phyloP scores from a whole-genome alignment of 2,329 filamentous ascomycete genomes.

The Talaromyces amestolkiae region DNA sequence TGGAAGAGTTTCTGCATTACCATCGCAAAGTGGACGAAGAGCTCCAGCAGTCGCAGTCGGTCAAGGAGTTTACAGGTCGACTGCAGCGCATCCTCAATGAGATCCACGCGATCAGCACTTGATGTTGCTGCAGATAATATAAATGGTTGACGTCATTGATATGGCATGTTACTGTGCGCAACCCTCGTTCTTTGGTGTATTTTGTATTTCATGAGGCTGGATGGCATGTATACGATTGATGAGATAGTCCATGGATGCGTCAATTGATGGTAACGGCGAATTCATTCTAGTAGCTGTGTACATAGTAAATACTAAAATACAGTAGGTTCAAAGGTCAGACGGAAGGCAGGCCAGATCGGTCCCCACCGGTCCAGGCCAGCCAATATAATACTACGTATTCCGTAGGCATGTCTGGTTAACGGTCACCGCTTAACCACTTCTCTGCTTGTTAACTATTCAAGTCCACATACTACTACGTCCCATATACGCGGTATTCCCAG shows the following conservation, averaged over 20 bases:
- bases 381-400: too few species aligned
- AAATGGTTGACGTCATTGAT: slow-evolving; percentile 1
- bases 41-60: slow-evolving; percentile 39
- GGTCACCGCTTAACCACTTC: not conserved
- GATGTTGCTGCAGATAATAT: not conserved
- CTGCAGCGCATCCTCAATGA: slow-evolving; percentile 54
- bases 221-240: not conserved
- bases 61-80: slow-evolving; percentile 53
- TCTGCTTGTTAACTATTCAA: not conserved
- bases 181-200: not conserved
- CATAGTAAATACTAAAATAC: not conserved
- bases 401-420: not conserved
- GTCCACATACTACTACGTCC: not conserved
- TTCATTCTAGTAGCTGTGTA: too few species aligned
- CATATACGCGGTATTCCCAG: not conserved
- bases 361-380: slow-evolving; percentile 1
- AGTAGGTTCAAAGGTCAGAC: not conserved
- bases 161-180: not conserved
- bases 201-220: not conserved
- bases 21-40: slow-evolving; percentile 59
- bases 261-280: not conserved
- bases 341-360: not conserved
- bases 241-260: not conserved
- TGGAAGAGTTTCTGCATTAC: slow-evolving; percentile 62
- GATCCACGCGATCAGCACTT: slow-evolving; percentile 31